Evolutionary conservation across 1,284 basidiomycete genomes (phyloP), one percentile per base, ranked within the genome.

Genomic region (Cutaneotrichosporon cavernicola): DNA sequence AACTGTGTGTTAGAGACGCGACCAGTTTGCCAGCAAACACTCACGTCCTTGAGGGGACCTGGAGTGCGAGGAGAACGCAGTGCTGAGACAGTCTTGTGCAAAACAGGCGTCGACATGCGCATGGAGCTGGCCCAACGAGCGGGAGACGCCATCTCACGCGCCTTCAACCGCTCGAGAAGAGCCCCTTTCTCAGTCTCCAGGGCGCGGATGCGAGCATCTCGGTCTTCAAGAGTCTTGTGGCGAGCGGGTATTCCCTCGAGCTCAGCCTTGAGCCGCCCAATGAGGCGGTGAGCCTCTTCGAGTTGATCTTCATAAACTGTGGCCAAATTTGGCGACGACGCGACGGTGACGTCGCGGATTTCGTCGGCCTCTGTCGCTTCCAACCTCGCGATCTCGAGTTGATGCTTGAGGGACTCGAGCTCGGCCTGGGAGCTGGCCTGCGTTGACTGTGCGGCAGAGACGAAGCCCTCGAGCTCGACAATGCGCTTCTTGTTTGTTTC

Each of bases 231-330:
- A 0, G 73, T 68, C 0, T 73, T 70, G 51, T 75, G 70, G 21
- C 71, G 73, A 51, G 72, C 71, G 1, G 77, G 77, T 0, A 72
- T 64, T 2, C 71, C 67, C 0, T 63, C 84, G 30, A 93, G 81
- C 56, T 90, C 77, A 0, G 86, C 84, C 57, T 86, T 86, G 53
- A 96, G 81, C 21, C 87, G 85, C 0, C 88, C 89, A 64, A 93
- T 90, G 76, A 94, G 91, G 71, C 83, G 86, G 73, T 91, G 85
- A 0, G 92, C 92, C 1, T 87, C 85, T 66, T 91, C 89, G 30
- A 95, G 84, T 67, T 93, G 89, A 7, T 84, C 83, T 75, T 94
- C 90, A 50, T 95, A 82, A 0, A 73, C 71, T 5, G 65, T 56
- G 49, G 80, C 68, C n/a, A 76, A 16, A 22, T 30, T 31, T 14